Evolutionary conservation across 1,284 basidiomycete species (phyloP), one percentile per base, ranked within the genome.

Genomic region (Exsudoporus floridanus): DNA sequence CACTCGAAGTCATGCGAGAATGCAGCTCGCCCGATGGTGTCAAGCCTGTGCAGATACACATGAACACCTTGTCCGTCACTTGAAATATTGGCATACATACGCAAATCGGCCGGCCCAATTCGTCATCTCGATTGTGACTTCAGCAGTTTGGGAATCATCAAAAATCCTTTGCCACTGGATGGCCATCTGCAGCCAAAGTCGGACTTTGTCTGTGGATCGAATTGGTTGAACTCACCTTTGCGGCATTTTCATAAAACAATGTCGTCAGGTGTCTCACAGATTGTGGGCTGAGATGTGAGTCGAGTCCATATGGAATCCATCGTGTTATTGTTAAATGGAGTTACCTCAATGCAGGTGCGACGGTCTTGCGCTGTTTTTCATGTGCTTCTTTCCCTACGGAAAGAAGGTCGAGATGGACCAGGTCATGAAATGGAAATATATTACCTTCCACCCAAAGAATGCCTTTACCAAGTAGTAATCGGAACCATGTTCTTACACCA

Each of bases 371-470:
- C 46, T 84, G 81, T 50, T 65, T 73, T 60, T 82, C 80, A 50
- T 83, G 81, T 5, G 74, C 75, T 40, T 74, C 73, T 62, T 77
- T 82, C 1, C 81, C 79, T 81, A 35, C 18, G 25, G 19, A 49
- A 21, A 45, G 18, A 33, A 35, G 41, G 37, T 53, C 41, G 33
- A 36, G 27, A 47, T 9, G 46, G 30, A 37, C 18, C 5, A 27
- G 31, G 19, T 30, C 23, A 50, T 41, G 34, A 44, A 10, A 31
- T 16, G 36, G 8, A 21, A 53, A 19, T 5, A 8, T 27, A 37
- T 57, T 53, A 79, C 80, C 81, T 76, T 84, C 82, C 16, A 81
- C 74, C 77, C 80, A 83, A 18, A 84, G 73, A 52, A 84, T 78
- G n/a, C 82, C 82, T 65, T 83, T 74, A 16, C 82, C 82, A 5